Evolutionary conservation across 192 early-diverging fungal species (phyloP).

Genomic region (Backusella tuberculispora): DNA sequence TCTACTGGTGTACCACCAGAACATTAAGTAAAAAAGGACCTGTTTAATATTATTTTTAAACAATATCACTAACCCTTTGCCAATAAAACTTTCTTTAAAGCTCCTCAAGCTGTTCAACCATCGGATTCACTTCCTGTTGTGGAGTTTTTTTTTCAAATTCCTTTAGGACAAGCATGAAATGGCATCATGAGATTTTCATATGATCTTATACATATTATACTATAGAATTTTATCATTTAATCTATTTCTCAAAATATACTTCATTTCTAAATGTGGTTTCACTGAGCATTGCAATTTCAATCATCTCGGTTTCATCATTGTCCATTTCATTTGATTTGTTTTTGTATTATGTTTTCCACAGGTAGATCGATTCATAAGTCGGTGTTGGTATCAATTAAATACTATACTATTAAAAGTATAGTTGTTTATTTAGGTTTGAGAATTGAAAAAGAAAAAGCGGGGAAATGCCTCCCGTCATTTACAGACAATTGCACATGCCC

Average conservation of each 20-base stretch:
- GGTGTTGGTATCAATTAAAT: not conserved
- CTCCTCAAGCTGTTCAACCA: not conserved
- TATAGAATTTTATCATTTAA: not conserved
- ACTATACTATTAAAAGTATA: not conserved
- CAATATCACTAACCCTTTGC: not conserved
- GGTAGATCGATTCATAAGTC: not conserved
- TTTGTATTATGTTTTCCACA: not conserved
- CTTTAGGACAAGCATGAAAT: not conserved
- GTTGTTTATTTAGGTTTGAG: not conserved
- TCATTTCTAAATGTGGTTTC: not conserved
- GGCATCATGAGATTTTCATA: not conserved
- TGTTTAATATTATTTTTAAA: not conserved
- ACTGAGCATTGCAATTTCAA: not conserved
- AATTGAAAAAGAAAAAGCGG: not conserved
- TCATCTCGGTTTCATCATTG: not conserved
- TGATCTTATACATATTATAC: not conserved
- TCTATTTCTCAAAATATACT: not conserved
- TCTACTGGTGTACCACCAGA: not conserved
- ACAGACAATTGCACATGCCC: not conserved
- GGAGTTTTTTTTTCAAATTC: conserved; percentile 12
- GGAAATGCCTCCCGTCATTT: not conserved
- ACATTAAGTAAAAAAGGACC: not conserved
- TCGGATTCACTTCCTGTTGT: conserved; percentile 7
- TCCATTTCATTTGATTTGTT: not conserved
- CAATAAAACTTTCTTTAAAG: conserved; percentile 8